Evolutionary conservation across 306 rosid genomes (phyloP).

Genomic region (Cucurbita ficifolia): DNA sequence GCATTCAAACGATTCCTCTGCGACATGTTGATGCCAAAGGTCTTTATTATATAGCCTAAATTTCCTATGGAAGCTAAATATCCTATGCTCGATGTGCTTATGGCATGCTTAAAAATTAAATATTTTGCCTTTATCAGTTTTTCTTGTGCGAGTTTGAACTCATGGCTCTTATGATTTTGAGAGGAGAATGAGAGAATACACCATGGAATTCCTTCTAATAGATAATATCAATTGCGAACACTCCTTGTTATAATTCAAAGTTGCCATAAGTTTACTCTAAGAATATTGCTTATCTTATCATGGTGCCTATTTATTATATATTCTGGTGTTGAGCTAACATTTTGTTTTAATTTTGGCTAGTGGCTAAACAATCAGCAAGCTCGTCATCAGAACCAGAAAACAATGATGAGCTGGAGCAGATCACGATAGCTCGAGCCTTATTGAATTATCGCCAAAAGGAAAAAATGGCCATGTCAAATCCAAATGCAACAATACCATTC

Average conservation of each 20-base stretch:
- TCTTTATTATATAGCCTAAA: neutral
- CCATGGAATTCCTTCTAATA: neutral
- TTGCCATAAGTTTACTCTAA: neutral
- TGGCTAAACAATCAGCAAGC: constrained; percentile 79
- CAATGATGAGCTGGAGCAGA: constrained; percentile 87
- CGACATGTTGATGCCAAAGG: neutral
- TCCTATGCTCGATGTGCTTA: neutral
- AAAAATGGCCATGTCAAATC: constrained; percentile 53
- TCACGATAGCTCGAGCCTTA: constrained; percentile 82
- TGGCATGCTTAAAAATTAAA: neutral
- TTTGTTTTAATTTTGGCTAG: constrained; percentile 31
- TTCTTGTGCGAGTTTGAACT: neutral
- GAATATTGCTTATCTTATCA: neutral
- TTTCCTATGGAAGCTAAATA: neutral
- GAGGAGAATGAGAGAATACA: neutral
- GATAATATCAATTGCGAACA: neutral
- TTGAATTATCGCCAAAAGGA: constrained; percentile 66
- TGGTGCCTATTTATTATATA: neutral
- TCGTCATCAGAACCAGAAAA: constrained; percentile 79
- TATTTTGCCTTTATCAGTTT: neutral
- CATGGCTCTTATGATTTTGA: neutral
- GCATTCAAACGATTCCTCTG: neutral
- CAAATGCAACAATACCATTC: constrained; percentile 55
- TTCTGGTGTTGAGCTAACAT: neutral
- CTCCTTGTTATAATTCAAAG: neutral